Evolutionary conservation across 2,329 filamentous ascomycete genomes (phyloP), one percentile per base, ranked within the genome.

Genomic region (Monascus ruber): DNA sequence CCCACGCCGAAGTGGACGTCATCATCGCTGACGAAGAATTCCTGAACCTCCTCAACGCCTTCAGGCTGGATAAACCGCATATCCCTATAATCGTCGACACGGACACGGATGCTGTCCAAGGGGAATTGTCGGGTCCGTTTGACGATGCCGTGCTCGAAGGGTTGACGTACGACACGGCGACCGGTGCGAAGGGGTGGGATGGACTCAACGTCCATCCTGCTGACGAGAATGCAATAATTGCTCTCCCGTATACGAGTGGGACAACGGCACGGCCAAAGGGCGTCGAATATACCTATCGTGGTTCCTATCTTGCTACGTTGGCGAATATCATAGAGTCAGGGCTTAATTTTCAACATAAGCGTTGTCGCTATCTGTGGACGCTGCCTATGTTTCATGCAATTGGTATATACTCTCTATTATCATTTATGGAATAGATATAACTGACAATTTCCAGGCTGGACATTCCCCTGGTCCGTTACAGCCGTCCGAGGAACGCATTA

Each of bases 401-500:
- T 59, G 74, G 73, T 62, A 44, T 11, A 11, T 11, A 8, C 8
- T 11, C 29, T 8, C 8, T 31, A 8, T 25, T 24, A 72, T 73
- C 64, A 82, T 82, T 10, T 36, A 11, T 38, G 39, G 42, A 9
- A 37, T 33, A 4, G 25, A 34, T 5, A 26, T 27, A 27, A n/a
- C 29, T 42, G 38, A 31, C 36, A 10, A 7, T 37, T 33, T 24
- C 26, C 42, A 68, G 70, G 71, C 5, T 91, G 85, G 85, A 88
- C 85, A 1, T 93, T 89, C 52, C 86, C 86, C 0, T 94, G 88
- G 91, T 76, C 88, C 1, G 75, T 95, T n/a, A 93, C 86, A 7
- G 86, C 87, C 1, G 87, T 91, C 4, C 74, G 91, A 44, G 91
- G 89, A n/a, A 93, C 89, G 3, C 87, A 96, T 60, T 87, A 94